Conservation (phyloP, 2,329 filamentous ascomycete genomes). For the Harringtonia lauricola region DNA sequence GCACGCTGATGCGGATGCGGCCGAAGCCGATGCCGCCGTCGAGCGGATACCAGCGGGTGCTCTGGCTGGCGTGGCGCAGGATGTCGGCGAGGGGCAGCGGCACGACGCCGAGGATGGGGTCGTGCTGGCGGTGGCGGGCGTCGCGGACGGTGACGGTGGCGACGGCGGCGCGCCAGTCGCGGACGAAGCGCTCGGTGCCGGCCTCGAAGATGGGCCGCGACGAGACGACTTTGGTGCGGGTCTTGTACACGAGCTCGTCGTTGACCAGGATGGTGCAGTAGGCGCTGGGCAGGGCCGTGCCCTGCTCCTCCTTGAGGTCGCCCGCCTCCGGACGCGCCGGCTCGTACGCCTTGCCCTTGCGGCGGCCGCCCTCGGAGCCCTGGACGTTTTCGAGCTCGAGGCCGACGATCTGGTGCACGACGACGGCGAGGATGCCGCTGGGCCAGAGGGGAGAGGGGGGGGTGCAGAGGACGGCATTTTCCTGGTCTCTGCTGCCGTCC, state of each 20-base stretch:
- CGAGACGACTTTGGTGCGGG: slow-evolving; percentile 85
- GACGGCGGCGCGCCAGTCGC: slow-evolving; percentile 84
- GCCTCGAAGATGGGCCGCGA: slow-evolving; percentile 97
- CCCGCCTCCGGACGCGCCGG: slow-evolving; percentile 73
- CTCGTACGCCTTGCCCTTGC: slow-evolving; percentile 79
- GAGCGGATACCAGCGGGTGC: slow-evolving; percentile 89
- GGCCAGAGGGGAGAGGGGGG: slow-evolving; percentile 96
- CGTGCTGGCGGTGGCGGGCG: slow-evolving; percentile 79
- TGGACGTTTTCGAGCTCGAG: slow-evolving; percentile 87
- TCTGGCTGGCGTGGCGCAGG: slow-evolving; percentile 76
- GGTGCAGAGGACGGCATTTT: slow-evolving; percentile 47
- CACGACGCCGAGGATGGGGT: slow-evolving; percentile 87
- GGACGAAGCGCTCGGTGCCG: slow-evolving; percentile 82
- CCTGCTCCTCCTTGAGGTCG: slow-evolving; percentile 75
- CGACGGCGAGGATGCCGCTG: slow-evolving; percentile 73
- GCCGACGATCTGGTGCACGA: slow-evolving; percentile 92
- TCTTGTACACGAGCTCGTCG: slow-evolving; percentile 82
- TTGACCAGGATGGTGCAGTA: slow-evolving; percentile 92
- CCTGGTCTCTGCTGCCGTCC: too few species aligned
- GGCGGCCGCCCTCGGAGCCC: slow-evolving; percentile 66
- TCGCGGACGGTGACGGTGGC: slow-evolving; percentile 85
- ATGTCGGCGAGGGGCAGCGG: slow-evolving; percentile 80
- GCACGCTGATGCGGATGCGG: slow-evolving; percentile 72
- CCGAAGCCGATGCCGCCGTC: slow-evolving; percentile 92
- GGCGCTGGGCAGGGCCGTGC: slow-evolving; percentile 69